Base-by-base conservation (phyloP, 2,329 filamentous ascomycete genomes). In the Thelonectria rubi region DNA sequence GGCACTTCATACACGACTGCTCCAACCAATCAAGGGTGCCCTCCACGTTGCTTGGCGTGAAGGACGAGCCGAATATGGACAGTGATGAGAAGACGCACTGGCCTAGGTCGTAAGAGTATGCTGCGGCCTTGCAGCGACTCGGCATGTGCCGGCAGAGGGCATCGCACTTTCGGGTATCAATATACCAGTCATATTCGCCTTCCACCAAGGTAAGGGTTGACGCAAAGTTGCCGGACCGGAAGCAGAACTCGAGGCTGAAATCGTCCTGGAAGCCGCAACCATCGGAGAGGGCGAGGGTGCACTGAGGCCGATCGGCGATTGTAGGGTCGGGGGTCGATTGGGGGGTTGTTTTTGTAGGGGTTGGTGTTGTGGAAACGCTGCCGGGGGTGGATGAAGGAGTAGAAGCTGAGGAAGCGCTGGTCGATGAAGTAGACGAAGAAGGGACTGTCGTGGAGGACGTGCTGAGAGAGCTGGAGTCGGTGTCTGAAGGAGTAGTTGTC, bases 131-230 rank as follows among this genome's bases (percentile, higher is more conserved):
- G 24, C 63, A 65, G 3, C 63, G 63, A 5, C 37, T 14, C 0
- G 54, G 50, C 50, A 65, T 65, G 1, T 65, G 63, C 8, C 62
- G 49, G n/a, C 63, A 65, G 1, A 65, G n/a, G 0, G 43, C 63
- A 3, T 18, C 11, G 1, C 62, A 65, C 17, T 55, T 55, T 15
- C 11, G 21, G 3, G 12, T 52, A 18, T 20, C 43, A 2, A 24
- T 17, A 3, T 65, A 58, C 63, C 63, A 65, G 0, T 45, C 40
- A 20, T 65, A 65, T 8, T 65, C 63, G 0, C 43, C 21, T 0
- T 65, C 58, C 11, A 11, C 7, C 2, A 65, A 55, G 2, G 37
- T 49, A 5, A 65, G 65, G 0, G n/a, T 57, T 2, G 21, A 49
- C 4, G 12, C 32, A 0, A 65, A 53, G 1, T 24, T 42, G 11